Conservation (phyloP, 768 basidiomycete genomes). For the Tulasnella calospora region DNA sequence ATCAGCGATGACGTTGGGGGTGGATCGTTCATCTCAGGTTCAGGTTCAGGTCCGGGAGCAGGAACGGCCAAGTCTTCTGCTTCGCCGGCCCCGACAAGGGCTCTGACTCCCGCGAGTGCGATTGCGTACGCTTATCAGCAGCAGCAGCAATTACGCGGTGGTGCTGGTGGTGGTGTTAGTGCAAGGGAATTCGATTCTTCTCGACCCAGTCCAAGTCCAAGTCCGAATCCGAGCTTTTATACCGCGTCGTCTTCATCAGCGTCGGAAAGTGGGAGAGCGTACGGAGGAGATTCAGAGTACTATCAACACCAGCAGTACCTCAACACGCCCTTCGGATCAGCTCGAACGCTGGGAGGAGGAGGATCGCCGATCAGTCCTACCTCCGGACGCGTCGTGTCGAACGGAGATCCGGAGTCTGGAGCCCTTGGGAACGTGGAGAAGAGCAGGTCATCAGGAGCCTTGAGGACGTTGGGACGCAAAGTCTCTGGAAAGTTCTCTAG, state of each 20-base stretch:
- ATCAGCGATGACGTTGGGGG: slow-evolving; percentile 9
- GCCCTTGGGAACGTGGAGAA: not conserved
- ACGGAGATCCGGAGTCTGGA: not conserved
- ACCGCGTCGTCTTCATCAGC: not conserved
- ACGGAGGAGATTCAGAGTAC: slow-evolving; percentile 1
- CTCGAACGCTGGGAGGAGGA: not conserved
- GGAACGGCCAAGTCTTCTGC: not conserved
- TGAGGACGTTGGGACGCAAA: not conserved
- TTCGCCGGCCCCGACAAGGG: not conserved
- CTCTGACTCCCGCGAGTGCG: slow-evolving; percentile 10
- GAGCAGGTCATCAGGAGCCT: not conserved
- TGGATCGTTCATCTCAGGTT: not conserved
- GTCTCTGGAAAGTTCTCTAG: slow-evolving; percentile 2
- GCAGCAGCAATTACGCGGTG: not conserved
- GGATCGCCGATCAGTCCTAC: not conserved
- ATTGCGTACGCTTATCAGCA: slow-evolving; percentile 18
- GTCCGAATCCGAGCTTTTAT: not conserved
- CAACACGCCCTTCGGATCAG: not conserved
- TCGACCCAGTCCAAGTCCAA: slow-evolving; percentile 3
- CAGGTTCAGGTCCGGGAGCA: not conserved
- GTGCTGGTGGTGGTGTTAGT: not conserved
- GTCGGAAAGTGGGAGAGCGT: not conserved
- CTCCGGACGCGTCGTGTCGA: not conserved
- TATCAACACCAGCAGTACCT: not conserved
- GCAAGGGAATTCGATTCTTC: not conserved